phyloP scores from a whole-genome alignment of 305 asterid genomes.

The Solanum hybrid region DNA sequence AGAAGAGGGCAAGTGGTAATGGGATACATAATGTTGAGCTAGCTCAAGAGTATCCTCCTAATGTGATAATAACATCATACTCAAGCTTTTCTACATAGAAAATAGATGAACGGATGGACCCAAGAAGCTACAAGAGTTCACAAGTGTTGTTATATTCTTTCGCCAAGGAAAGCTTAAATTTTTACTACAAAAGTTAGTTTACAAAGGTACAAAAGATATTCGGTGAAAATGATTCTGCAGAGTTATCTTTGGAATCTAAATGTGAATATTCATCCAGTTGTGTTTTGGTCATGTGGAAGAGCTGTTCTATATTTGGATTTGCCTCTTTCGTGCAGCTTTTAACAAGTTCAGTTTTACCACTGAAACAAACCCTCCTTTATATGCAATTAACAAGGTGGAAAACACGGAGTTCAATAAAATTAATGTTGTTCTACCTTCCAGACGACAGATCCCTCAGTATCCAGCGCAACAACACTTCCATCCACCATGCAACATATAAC shows the following conservation, averaged over 20 bases:
- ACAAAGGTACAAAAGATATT: not conserved
- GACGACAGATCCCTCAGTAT: constrained; percentile 44
- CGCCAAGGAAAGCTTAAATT: not conserved
- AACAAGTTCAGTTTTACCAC: constrained; percentile 2
- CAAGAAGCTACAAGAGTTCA: not conserved
- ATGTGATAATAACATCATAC: not conserved
- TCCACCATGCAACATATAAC: constrained; percentile 88
- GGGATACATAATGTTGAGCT: not conserved
- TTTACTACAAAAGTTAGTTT: not conserved
- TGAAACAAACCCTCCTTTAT: not conserved
- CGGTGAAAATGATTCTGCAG: not conserved
- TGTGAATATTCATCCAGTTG: not conserved
- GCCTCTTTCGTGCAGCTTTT: not conserved
- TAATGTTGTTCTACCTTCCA: constrained; percentile 53
- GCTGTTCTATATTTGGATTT: not conserved
- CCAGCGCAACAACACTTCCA: constrained; percentile 52
- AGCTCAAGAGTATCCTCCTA: not conserved
- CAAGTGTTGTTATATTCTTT: not conserved
- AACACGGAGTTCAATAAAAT: not conserved
- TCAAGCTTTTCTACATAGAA: not conserved
- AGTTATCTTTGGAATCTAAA: not conserved
- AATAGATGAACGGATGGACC: not conserved
- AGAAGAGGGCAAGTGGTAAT: not conserved
- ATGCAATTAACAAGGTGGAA: not conserved
- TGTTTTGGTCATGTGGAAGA: not conserved